Percentiles rank a stretch among this genome's conserved stretches.
These are phyloP conservation scores for Choiromyces venosus DNA, from an alignment of 495 filamentous ascomycete species.

Conservation along the genomic window DNA sequence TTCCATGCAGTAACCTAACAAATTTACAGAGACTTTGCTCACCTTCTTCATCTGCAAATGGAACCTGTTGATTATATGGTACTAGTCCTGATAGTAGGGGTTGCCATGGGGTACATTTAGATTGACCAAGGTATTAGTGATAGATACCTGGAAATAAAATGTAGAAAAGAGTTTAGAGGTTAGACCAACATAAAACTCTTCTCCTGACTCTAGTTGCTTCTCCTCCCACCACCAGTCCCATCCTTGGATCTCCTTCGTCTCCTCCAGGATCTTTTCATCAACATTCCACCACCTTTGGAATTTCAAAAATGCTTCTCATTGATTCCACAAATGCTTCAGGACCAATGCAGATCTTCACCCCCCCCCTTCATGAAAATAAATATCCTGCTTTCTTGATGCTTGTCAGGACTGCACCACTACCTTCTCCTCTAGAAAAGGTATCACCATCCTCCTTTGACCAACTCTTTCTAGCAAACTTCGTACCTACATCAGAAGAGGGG, in stretches of 20 bases:
- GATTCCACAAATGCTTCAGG: constrained; percentile 81
- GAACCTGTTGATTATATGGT: constrained; percentile 21
- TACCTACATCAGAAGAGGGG: no score
- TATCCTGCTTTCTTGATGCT: constrained; percentile 87
- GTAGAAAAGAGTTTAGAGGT: constrained; percentile 5
- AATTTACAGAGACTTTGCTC: constrained; percentile 16
- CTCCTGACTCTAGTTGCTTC: constrained; percentile 63
- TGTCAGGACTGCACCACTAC: constrained; percentile 67
- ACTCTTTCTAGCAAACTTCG: constrained; percentile 66
- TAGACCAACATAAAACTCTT: no score
- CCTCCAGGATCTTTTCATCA: constrained; percentile 42
- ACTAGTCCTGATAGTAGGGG: constrained; percentile 17
- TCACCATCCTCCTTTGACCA: constrained; percentile 74
- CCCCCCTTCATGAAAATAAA: constrained; percentile 78
- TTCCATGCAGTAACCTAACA: constrained; percentile 10
- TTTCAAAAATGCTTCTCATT: constrained; percentile 74
- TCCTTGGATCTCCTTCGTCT: no score
- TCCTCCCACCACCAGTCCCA: constrained; percentile 42
- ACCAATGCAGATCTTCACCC: constrained; percentile 84
- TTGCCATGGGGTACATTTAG: constrained; percentile 53
- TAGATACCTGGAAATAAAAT: background rate
- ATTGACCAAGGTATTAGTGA: constrained; percentile 51
- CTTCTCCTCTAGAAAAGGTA: constrained; percentile 54
- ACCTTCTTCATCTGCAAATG: no score
- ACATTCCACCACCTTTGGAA: constrained; percentile 82